These are phyloP conservation scores for Rhodotorula kratochvilovae DNA, from an alignment of 768 basidiomycete species.

Conservation along the genomic window DNA sequence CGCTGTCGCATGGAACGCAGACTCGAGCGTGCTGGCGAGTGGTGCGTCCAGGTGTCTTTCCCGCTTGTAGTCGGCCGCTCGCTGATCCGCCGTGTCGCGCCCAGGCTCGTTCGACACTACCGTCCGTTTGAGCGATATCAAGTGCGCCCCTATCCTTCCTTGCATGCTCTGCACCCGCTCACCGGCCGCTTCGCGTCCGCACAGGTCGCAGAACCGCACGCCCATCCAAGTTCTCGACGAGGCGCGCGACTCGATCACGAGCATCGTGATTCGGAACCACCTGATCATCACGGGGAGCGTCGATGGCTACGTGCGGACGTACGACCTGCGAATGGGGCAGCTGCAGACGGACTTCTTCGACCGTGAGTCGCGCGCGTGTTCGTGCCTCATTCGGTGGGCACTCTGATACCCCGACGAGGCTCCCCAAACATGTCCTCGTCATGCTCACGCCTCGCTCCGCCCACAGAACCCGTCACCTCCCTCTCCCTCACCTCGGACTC, in stretches of 20 bases:
- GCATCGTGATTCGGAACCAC: slow-evolving; percentile 60
- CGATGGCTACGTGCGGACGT: slow-evolving; percentile 85
- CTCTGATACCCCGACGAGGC: too few relatives aligned
- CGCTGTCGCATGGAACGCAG: slow-evolving; percentile 80
- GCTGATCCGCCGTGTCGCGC: not conserved
- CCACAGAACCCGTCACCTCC: slow-evolving; percentile 76
- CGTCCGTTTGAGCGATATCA: slow-evolving; percentile 84
- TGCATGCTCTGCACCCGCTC: not conserved
- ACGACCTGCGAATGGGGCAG: slow-evolving; percentile 91
- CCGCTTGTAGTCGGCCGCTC: not conserved
- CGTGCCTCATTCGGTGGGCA: too few relatives aligned
- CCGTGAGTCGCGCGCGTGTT: slow-evolving; percentile 54
- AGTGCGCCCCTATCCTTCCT: slow-evolving; percentile 52
- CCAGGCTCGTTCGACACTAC: slow-evolving; percentile 91
- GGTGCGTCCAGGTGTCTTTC: slow-evolving; percentile 54
- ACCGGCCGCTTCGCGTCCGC: not conserved
- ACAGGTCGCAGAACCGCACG: slow-evolving; percentile 68
- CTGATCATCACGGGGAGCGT: slow-evolving; percentile 76
- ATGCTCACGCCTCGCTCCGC: not conserved
- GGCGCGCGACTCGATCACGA: slow-evolving; percentile 78
- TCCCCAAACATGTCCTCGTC: not conserved
- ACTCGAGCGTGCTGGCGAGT: slow-evolving; percentile 79
- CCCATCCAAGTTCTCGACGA: slow-evolving; percentile 89
- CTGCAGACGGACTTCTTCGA: slow-evolving; percentile 84
- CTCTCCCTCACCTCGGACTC: slow-evolving; percentile 72